phyloP scores from a whole-genome alignment of 2,329 filamentous ascomycete genomes.

The Paraphaeosphaeria minitans region DNA sequence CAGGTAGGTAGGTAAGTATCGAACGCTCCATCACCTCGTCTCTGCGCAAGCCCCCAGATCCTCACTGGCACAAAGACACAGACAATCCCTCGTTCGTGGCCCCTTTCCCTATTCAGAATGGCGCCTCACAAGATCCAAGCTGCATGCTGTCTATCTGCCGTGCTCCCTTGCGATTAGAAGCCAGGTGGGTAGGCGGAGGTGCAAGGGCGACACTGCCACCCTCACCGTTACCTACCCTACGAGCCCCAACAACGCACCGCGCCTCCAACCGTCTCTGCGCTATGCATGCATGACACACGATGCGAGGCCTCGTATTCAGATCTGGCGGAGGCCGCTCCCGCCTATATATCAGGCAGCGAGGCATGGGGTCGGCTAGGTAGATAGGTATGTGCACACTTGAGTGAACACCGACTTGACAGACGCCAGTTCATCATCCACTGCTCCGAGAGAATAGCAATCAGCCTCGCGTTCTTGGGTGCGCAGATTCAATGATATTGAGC shows the following conservation, averaged over 20 bases:
- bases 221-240: conserved; percentile 8
- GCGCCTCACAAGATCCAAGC: background rate
- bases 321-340: conserved; percentile 9
- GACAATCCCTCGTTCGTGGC: too few relatives aligned
- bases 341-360: conserved; percentile 6
- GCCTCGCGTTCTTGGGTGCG: background rate
- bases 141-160: background rate
- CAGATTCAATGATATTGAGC: too few relatives aligned
- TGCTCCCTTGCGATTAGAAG: background rate
- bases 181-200: background rate
- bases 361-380: too few relatives aligned
- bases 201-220: conserved; percentile 9
- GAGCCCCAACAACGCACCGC: conserved; percentile 6
- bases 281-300: conserved; percentile 15
- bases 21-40: too few relatives aligned
- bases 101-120: too few relatives aligned
- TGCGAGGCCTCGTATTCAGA: conserved; percentile 9
- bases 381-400: background rate
- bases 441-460: too few relatives aligned
- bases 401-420: background rate
- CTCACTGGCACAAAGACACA: too few relatives aligned
- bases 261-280: conserved; percentile 2
- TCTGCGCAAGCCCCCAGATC: too few relatives aligned
- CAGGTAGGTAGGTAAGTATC: too few relatives aligned
- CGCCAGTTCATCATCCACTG: too few relatives aligned